These are phyloP conservation scores for Hygrocybe punicea DNA, from an alignment of 768 basidiomycete genomes.

Conservation along the genomic window DNA sequence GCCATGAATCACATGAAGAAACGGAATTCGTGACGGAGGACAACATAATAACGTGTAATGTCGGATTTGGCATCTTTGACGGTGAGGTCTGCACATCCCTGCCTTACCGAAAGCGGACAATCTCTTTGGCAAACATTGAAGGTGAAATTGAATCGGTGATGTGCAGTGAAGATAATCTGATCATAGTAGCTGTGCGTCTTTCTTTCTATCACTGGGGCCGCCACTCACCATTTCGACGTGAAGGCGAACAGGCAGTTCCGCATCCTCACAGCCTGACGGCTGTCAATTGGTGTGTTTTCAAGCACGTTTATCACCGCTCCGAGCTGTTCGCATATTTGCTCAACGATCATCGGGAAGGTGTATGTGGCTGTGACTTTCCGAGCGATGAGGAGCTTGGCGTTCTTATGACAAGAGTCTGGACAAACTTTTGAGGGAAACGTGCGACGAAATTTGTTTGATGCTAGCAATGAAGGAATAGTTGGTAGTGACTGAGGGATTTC, in stretches of 20 bases:
- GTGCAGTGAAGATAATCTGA: conserved; percentile 55
- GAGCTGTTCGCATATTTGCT: background rate
- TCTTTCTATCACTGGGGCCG: conserved; percentile 4
- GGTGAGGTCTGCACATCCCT: conserved; percentile 43
- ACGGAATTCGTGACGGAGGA: background rate
- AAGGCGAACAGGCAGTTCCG: conserved; percentile 22
- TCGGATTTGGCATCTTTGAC: conserved; percentile 36
- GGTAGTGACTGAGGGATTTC: too few species aligned
- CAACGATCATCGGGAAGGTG: background rate
- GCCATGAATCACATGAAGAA: background rate
- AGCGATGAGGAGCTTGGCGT: background rate
- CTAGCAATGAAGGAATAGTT: too few species aligned
- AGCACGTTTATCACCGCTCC: background rate
- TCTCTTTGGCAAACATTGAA: conserved; percentile 24
- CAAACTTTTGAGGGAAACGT: too few species aligned
- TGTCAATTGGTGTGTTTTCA: background rate
- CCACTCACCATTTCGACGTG: background rate
- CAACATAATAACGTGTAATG: background rate
- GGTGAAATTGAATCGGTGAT: conserved; percentile 34
- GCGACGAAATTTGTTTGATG: too few species aligned
- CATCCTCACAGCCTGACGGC: conserved; percentile 34
- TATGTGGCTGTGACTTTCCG: background rate
- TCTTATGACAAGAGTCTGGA: background rate
- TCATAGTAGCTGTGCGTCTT: conserved; percentile 48
- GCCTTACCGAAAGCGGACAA: conserved; percentile 42